These are phyloP conservation scores for Zizania palustris DNA, from an alignment of 202 grass and related monocot species.

Conservation along the genomic window DNA sequence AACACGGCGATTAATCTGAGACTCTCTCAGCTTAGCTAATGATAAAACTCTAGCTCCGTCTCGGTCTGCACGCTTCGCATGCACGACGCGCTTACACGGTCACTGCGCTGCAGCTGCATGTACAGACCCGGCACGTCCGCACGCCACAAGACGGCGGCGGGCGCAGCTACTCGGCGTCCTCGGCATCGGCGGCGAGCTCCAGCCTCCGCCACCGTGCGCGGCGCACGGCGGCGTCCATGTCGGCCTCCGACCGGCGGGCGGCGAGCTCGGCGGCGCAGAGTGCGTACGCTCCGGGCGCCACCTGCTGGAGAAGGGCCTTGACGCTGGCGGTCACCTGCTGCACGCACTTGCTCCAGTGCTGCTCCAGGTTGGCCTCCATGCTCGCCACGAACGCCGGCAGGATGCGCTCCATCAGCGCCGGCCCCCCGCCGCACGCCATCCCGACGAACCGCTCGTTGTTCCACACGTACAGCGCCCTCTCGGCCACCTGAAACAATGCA, in stretches of 20 bases:
- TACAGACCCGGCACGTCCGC: background rate
- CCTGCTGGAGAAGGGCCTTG: conserved; percentile 58
- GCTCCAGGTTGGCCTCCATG: conserved; percentile 73
- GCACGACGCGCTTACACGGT: background rate
- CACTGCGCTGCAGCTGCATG: background rate
- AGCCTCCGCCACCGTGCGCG: conserved; percentile 58
- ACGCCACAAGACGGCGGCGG: background rate
- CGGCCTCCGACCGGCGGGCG: conserved; percentile 24
- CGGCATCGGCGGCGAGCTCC: conserved; percentile 32
- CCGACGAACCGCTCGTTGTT: conserved; percentile 77
- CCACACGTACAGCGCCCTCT: conserved; percentile 84
- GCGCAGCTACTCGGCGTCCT: background rate
- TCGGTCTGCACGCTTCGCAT: too few relatives aligned
- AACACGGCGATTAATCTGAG: too few relatives aligned
- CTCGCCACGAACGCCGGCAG: conserved; percentile 59
- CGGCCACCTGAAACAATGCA: conserved; percentile 63
- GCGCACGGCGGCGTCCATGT: conserved; percentile 39
- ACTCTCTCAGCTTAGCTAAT: too few relatives aligned
- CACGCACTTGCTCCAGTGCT: conserved; percentile 90
- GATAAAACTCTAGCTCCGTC: too few relatives aligned
- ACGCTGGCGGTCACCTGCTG: conserved; percentile 66
- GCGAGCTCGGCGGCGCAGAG: conserved; percentile 51
- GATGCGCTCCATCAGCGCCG: conserved; percentile 55
- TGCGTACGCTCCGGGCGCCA: conserved; percentile 62
- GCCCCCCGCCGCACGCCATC: conserved; percentile 46